These are phyloP conservation scores for Suhomyces tanzawaensis DNA, from an alignment of 805 yeast genomes.

Conservation along the genomic window DNA sequence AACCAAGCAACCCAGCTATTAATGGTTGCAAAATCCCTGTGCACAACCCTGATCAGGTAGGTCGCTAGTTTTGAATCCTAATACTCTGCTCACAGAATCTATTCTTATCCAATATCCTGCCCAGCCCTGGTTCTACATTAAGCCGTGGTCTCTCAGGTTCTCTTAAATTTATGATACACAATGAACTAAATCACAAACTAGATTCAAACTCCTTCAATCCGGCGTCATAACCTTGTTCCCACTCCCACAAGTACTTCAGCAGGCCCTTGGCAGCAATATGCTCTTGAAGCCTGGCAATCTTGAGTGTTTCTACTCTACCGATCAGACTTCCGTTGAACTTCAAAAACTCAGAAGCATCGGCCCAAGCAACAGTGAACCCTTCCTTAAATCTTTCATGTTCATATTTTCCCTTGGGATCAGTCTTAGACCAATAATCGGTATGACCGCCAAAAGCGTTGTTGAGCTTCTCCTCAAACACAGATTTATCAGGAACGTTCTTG, in stretches of 20 bases:
- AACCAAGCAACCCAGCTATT: too few species aligned
- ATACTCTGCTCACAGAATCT: too few species aligned
- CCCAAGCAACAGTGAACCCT: conserved; percentile 75
- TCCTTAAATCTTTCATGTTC: conserved; percentile 82
- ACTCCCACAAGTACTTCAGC: conserved; percentile 73
- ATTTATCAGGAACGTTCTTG: conserved; percentile 36
- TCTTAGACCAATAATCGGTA: conserved; percentile 63
- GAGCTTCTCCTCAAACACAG: conserved; percentile 40
- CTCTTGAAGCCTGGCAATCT: conserved; percentile 54
- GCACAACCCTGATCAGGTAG: too few species aligned
- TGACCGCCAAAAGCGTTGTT: conserved; percentile 46
- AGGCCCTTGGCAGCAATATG: conserved; percentile 58
- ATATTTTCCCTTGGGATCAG: conserved; percentile 56
- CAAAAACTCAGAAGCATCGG: conserved; percentile 68
- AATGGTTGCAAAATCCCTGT: too few species aligned
- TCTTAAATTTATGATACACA: too few species aligned
- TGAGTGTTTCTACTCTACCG: conserved; percentile 77
- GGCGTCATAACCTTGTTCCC: conserved; percentile 78
- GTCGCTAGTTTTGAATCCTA: too few species aligned
- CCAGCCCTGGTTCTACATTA: too few species aligned
- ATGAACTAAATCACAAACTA: conserved; percentile 2
- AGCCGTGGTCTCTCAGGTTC: too few species aligned
- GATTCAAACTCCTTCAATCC: conserved; percentile 48
- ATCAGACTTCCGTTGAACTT: conserved; percentile 64
- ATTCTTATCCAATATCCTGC: too few species aligned